A percentile compares a stretch with the other conserved stretches of the same genome.
These are phyloP conservation scores for Puccinia hordei DNA, from an alignment of 1,284 basidiomycete genomes.

Conservation along the genomic window DNA sequence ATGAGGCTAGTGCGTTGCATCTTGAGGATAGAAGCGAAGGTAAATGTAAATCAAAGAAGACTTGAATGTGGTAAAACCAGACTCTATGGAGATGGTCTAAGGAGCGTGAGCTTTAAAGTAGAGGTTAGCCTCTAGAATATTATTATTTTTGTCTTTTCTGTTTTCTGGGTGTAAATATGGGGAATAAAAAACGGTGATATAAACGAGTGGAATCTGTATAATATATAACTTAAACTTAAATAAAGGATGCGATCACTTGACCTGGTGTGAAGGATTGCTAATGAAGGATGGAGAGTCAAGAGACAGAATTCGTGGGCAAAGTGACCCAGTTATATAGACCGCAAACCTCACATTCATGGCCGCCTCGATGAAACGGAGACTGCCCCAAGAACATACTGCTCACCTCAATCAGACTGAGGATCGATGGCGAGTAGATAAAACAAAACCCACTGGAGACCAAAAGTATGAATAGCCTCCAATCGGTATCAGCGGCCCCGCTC, in stretches of 20 bases:
- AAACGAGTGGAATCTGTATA: neutral
- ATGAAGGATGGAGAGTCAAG: neutral
- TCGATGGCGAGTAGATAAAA: neutral
- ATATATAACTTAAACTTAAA: neutral
- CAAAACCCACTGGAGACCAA: neutral
- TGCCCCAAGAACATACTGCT: neutral
- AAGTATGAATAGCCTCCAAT: neutral
- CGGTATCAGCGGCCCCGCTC: neutral
- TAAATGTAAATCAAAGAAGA: neutral
- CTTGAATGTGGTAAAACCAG: neutral
- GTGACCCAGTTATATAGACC: neutral
- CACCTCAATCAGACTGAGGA: neutral
- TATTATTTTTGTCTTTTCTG: neutral
- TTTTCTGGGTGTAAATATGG: neutral
- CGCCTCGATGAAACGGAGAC: neutral
- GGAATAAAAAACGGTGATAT: neutral
- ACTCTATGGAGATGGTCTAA: too few relatives aligned
- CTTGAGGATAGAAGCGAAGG: neutral
- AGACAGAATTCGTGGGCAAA: neutral
- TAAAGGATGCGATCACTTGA: neutral
- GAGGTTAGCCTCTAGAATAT: neutral
- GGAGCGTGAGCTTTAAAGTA: too few relatives aligned
- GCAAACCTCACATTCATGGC: neutral
- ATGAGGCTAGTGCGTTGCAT: constrained; percentile 22
- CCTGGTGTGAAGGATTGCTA: constrained; percentile 7